Evolutionary conservation across 768 basidiomycete species (phyloP).

Genomic region (Xerocomellus chrysenteron): DNA sequence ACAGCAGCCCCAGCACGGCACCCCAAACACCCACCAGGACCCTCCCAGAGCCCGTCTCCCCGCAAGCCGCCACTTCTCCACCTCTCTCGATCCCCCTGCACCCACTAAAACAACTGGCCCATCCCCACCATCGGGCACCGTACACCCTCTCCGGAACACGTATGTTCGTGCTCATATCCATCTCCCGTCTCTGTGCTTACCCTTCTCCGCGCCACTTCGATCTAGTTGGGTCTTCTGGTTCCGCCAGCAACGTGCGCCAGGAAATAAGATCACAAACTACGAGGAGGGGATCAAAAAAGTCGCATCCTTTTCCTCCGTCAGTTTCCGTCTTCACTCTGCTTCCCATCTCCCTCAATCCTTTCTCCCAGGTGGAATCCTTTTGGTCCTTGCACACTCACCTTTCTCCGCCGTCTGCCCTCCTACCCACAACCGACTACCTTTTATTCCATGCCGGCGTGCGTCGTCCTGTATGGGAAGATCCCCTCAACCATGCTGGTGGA

Average conservation of each 20-base stretch:
- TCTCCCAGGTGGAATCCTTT: conserved; percentile 84
- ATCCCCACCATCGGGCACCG: conserved; percentile 32
- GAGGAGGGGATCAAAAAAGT: conserved; percentile 95
- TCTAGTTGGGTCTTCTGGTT: conserved; percentile 90
- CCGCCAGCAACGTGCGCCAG: conserved; percentile 85
- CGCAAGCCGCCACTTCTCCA: conserved; percentile 76
- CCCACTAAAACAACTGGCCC: conserved; percentile 40
- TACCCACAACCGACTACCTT: conserved; percentile 91
- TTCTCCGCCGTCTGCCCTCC: conserved; percentile 75
- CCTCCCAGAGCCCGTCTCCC: conserved; percentile 47
- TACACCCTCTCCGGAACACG: conserved; percentile 84
- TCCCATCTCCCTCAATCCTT: conserved; percentile 7
- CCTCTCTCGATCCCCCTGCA: conserved; percentile 40
- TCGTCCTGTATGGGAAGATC: conserved; percentile 95
- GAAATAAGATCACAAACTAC: conserved; percentile 86
- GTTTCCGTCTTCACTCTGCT: conserved; percentile 24
- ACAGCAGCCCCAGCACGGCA: conserved; percentile 36
- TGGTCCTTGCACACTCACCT: conserved; percentile 95
- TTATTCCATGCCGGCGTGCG: conserved; percentile 85
- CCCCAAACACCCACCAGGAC: conserved; percentile 13
- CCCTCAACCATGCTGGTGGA: conserved; percentile 81
- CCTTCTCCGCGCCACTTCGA: conserved; percentile 11
- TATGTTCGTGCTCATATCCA: conserved; percentile 53
- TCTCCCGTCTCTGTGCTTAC: conserved; percentile 16
- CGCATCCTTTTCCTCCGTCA: conserved; percentile 82